phyloP scores from a whole-genome alignment of 1,139 yeast genomes.

The Torulaspora globosa region DNA sequence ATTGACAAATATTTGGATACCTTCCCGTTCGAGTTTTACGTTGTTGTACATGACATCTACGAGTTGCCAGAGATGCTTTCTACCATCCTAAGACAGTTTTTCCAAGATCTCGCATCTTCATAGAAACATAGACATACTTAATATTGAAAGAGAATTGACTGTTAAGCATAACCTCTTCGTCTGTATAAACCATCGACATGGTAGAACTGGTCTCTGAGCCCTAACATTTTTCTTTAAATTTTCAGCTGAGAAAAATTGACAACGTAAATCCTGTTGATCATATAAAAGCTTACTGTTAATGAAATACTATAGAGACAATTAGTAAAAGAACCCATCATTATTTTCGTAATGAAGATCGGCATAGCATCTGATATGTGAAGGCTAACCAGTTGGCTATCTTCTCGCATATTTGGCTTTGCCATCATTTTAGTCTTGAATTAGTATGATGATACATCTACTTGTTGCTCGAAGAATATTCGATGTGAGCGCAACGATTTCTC shows the following conservation, averaged over 20 bases:
- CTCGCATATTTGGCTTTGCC: background rate
- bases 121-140: constrained; percentile 1
- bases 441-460: constrained; percentile 43
- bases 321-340: no score
- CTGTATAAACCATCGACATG: no score
- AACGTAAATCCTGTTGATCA: background rate
- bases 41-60: constrained; percentile 80
- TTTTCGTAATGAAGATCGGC: background rate
- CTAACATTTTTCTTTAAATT: constrained; percentile 4
- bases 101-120: constrained; percentile 57
- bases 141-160: no score
- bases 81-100: constrained; percentile 84
- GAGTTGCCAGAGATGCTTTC: constrained; percentile 93
- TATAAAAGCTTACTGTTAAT: background rate
- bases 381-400: constrained; percentile 4
- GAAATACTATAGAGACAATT: background rate
- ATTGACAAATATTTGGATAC: constrained; percentile 84
- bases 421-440: constrained; percentile 11
- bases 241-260: background rate
- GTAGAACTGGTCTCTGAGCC: background rate
- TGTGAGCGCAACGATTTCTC: constrained; percentile 78
- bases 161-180: no score
- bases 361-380: background rate
- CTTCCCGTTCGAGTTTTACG: constrained; percentile 96
- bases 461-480: constrained; percentile 57